Percentiles rank a stretch among this genome's conserved stretches.
These are phyloP conservation scores for Pontederia paniculata DNA, from an alignment of 176 grass and related monocot genomes.

Conservation along the genomic window DNA sequence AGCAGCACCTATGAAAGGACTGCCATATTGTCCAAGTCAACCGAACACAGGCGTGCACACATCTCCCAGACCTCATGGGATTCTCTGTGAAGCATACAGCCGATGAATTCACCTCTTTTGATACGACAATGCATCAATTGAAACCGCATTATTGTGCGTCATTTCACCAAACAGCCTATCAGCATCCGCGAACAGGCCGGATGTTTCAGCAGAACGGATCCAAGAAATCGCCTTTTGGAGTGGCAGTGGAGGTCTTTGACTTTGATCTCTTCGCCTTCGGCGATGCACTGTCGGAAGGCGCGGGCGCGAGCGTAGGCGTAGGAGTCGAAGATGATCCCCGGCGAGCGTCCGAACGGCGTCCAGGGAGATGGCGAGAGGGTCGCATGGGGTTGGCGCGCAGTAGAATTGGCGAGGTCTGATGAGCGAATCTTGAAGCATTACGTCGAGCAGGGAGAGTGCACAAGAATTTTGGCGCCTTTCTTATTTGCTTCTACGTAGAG, in stretches of 20 bases:
- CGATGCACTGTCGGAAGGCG: constrained; percentile 17
- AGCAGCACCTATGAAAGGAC: constrained; percentile 17
- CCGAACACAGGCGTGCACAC: constrained; percentile 14
- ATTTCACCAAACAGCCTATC: constrained; percentile 25
- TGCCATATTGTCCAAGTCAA: constrained; percentile 17
- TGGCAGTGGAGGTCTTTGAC: constrained; percentile 15
- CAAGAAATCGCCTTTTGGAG: constrained; percentile 13
- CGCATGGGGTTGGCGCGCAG: too few relatives aligned
- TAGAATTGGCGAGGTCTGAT: too few relatives aligned
- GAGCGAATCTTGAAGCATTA: too few relatives aligned
- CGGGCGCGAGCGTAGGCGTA: constrained; percentile 18
- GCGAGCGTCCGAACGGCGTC: too few relatives aligned
- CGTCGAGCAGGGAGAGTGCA: too few relatives aligned
- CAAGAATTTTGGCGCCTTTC: too few relatives aligned
- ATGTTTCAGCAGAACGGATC: constrained; percentile 24
- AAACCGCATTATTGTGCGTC: constrained; percentile 20
- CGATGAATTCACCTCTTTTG: not conserved
- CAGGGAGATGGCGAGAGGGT: too few relatives aligned
- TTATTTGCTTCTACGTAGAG: too few relatives aligned
- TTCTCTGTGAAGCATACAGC: constrained; percentile 22
- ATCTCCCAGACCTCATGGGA: constrained; percentile 16
- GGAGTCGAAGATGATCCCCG: constrained; percentile 22
- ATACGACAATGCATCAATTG: constrained; percentile 23
- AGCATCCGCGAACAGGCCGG: constrained; percentile 8
- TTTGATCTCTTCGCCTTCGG: not conserved